phyloP scores from a whole-genome alignment of 2,329 filamentous ascomycete species.

The Tolypocladium nubicola region DNA sequence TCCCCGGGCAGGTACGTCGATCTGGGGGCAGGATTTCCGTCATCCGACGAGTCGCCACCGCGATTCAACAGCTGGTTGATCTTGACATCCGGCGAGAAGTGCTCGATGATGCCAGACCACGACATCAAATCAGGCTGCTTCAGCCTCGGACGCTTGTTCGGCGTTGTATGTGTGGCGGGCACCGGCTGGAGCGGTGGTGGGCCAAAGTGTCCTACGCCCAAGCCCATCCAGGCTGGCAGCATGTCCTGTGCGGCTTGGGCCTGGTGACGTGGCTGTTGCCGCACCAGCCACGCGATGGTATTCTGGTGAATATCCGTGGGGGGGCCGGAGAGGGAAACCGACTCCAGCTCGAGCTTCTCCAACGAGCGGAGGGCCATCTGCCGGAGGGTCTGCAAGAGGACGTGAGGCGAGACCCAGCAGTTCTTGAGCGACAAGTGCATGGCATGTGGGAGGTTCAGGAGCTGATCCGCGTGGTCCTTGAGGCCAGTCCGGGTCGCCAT shows the following conservation, averaged over 20 bases:
- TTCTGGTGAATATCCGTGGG: slow-evolving; percentile 16
- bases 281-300: slow-evolving; percentile 2
- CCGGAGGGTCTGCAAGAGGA: slow-evolving; percentile 40
- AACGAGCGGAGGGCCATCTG: slow-evolving; percentile 35
- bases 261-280: not conserved
- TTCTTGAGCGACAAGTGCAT: slow-evolving; percentile 53
- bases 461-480: slow-evolving; percentile 17
- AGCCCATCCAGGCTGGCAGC: not conserved
- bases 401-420: slow-evolving; percentile 54
- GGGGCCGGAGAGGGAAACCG: slow-evolving; percentile 51
- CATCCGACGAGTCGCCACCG: not conserved
- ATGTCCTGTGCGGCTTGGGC: slow-evolving; percentile 1
- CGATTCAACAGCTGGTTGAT: slow-evolving; percentile 7
- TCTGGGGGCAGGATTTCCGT: not conserved
- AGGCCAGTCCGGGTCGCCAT: slow-evolving; percentile 21
- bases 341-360: slow-evolving; percentile 46
- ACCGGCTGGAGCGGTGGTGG: not conserved
- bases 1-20: slow-evolving; percentile 1
- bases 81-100: slow-evolving; percentile 27
- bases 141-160: not conserved
- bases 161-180: not conserved
- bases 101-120: slow-evolving; percentile 31
- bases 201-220: not conserved
- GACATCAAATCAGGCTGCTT: slow-evolving; percentile 21
- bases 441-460: slow-evolving; percentile 46